phyloP scores from a whole-genome alignment of 2,329 filamentous ascomycete species.

The Chaetothyriales sp. region DNA sequence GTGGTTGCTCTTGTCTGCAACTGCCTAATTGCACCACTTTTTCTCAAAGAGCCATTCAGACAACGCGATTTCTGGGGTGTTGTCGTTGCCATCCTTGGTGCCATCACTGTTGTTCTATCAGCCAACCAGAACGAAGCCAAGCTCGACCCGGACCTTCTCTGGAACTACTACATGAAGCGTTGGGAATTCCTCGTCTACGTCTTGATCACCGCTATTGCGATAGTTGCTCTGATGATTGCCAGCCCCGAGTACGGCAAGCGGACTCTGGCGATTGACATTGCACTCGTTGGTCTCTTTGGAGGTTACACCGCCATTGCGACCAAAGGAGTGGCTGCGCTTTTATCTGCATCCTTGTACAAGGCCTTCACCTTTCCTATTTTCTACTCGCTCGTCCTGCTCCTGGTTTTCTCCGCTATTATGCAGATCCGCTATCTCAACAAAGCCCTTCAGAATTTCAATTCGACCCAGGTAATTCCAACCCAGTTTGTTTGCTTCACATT shows the following conservation, averaged over 20 bases:
- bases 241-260: conserved; percentile 72
- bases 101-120: conserved; percentile 83
- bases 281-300: conserved; percentile 83
- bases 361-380: conserved; percentile 85
- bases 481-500: conserved; percentile 96
- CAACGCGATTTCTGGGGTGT: conserved; percentile 76
- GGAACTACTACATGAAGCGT: conserved; percentile 62
- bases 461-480: conserved; percentile 92
- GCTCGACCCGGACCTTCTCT: conserved; percentile 78
- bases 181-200: conserved; percentile 87
- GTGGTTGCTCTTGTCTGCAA: conserved; percentile 96
- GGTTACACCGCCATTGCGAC: conserved; percentile 95
- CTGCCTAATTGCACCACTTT: conserved; percentile 84
- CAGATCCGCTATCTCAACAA: conserved; percentile 95
- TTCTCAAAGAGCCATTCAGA: conserved; percentile 84
- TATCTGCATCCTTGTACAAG: conserved; percentile 78
- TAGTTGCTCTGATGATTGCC: conserved; percentile 61
- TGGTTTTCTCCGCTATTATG: conserved; percentile 77
- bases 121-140: conserved; percentile 81
- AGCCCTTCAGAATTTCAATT: conserved; percentile 80
- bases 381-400: conserved; percentile 65
- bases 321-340: conserved; percentile 87
- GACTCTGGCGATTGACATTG: conserved; percentile 81
- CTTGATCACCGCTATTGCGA: conserved; percentile 57
- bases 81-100: conserved; percentile 68